Conservation (phyloP, 1,284 basidiomycete species). For the Kalmanozyma brasiliensis region DNA sequence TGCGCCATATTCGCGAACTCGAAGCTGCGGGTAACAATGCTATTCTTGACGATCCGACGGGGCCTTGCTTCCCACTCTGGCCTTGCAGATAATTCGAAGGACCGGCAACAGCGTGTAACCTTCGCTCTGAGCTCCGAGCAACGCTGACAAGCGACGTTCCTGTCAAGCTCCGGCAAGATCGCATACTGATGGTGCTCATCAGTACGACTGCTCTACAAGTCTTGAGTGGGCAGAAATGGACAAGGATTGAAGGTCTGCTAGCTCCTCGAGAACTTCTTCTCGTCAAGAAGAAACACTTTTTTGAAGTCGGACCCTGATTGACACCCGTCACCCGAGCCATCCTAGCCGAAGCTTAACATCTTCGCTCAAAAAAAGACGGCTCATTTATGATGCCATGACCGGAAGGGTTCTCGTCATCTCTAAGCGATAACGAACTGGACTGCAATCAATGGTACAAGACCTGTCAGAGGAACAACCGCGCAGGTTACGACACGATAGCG, state of each 20-base stretch:
- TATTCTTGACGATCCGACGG: no score
- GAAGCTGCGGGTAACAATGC: no score
- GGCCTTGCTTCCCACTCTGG: no score
- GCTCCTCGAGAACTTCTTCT: neutral
- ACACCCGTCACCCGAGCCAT: slow-evolving; percentile 1
- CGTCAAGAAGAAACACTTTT: slow-evolving; percentile 32
- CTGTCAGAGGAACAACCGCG: slow-evolving; percentile 15
- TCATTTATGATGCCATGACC: slow-evolving; percentile 48
- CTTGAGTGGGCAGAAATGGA: no score
- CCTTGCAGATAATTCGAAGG: neutral
- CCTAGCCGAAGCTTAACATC: neutral
- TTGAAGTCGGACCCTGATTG: slow-evolving; percentile 28
- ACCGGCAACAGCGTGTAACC: neutral
- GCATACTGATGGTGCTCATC: slow-evolving; percentile 5
- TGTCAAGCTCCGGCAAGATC: slow-evolving; percentile 1
- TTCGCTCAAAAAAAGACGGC: neutral
- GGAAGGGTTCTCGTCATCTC: slow-evolving; percentile 36
- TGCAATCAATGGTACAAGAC: neutral
- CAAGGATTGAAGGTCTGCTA: neutral
- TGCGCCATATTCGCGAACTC: neutral
- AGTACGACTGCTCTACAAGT: no score
- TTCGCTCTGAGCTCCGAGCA: slow-evolving; percentile 1
- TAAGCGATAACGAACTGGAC: slow-evolving; percentile 17
- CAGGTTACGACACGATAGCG: slow-evolving; percentile 18
- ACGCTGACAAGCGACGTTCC: neutral